phyloP scores from a whole-genome alignment of 2,329 filamentous ascomycete genomes.

The Xylaria polymorpha region DNA sequence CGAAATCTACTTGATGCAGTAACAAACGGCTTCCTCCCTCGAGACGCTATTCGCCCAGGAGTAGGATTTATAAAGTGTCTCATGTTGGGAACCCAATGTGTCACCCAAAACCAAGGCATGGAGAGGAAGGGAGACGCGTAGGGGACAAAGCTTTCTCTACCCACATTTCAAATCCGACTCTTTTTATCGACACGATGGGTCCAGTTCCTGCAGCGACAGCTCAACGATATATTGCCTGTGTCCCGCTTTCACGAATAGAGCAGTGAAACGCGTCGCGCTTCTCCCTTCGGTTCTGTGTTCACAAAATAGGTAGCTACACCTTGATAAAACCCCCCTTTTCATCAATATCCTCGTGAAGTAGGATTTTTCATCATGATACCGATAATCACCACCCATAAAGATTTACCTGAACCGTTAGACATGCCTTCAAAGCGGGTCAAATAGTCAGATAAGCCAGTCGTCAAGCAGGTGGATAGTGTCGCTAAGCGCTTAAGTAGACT shows the following conservation, averaged over 20 bases:
- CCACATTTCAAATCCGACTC: neutral
- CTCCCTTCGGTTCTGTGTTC: too few species aligned
- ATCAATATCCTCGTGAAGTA: too few species aligned
- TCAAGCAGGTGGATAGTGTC: conserved; percentile 44
- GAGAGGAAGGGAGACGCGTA: neutral
- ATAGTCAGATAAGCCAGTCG: conserved; percentile 46
- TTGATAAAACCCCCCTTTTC: too few species aligned
- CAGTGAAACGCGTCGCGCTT: too few species aligned
- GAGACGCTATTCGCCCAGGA: too few species aligned
- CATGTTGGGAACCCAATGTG: neutral
- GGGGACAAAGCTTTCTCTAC: neutral
- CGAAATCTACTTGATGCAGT: too few species aligned
- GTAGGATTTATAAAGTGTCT: neutral
- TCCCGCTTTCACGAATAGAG: too few species aligned
- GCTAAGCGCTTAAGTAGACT: conserved; percentile 44
- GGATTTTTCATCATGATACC: conserved; percentile 24
- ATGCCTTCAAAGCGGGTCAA: conserved; percentile 45
- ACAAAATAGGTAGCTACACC: too few species aligned
- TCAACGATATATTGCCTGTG: too few species aligned
- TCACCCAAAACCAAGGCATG: neutral
- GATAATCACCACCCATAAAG: conserved; percentile 31
- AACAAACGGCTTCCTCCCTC: too few species aligned
- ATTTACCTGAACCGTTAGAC: conserved; percentile 45
- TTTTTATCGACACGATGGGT: too few species aligned
- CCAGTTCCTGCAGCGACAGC: too few species aligned